Percentiles rank a stretch among this genome's conserved stretches.
These are phyloP conservation scores for Aspergillus sp. DNA, from an alignment of 2,329 filamentous ascomycete species.

Conservation along the genomic window DNA sequence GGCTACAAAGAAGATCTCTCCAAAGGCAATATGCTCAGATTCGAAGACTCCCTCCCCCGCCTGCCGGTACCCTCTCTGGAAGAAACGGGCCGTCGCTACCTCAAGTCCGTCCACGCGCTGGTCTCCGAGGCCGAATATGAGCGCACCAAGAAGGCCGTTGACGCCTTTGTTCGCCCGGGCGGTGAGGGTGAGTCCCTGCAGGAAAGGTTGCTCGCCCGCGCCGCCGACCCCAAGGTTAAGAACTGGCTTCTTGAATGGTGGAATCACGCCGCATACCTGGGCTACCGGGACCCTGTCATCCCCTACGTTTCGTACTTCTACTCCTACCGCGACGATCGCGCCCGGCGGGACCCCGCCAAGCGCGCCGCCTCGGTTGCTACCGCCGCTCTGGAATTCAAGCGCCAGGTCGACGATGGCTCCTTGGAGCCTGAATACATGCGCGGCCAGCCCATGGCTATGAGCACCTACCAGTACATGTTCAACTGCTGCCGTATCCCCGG, in stretches of 20 bases:
- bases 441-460: slow-evolving; percentile 96
- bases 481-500: slow-evolving; percentile 85
- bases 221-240: slow-evolving; percentile 76
- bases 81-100: slow-evolving; percentile 64
- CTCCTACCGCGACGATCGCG: slow-evolving; percentile 91
- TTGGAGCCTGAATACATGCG: slow-evolving; percentile 99
- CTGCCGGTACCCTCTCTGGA: slow-evolving; percentile 65
- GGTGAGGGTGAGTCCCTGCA: slow-evolving; percentile 81
- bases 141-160: slow-evolving; percentile 73
- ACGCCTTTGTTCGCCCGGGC: slow-evolving; percentile 85
- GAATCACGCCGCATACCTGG: slow-evolving; percentile 92
- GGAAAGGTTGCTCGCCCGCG: slow-evolving; percentile 77
- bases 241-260: slow-evolving; percentile 99
- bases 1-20: slow-evolving; percentile 65
- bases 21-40: slow-evolving; percentile 66
- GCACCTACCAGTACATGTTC: slow-evolving; percentile 99
- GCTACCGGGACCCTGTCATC: slow-evolving; percentile 91
- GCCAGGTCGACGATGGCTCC: slow-evolving; percentile 76
- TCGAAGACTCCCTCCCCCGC: slow-evolving; percentile 65
- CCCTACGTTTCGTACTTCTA: slow-evolving; percentile 99
- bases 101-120: slow-evolving; percentile 67
- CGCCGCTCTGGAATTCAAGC: slow-evolving; percentile 89
- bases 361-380: slow-evolving; percentile 88
- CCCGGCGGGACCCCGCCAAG: slow-evolving; percentile 83
- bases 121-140: slow-evolving; percentile 61